A percentile compares a stretch with the other conserved stretches of the same genome.
Conservation (phyloP, 192 early-diverging fungal species). For the Coemansia sp. region DNA sequence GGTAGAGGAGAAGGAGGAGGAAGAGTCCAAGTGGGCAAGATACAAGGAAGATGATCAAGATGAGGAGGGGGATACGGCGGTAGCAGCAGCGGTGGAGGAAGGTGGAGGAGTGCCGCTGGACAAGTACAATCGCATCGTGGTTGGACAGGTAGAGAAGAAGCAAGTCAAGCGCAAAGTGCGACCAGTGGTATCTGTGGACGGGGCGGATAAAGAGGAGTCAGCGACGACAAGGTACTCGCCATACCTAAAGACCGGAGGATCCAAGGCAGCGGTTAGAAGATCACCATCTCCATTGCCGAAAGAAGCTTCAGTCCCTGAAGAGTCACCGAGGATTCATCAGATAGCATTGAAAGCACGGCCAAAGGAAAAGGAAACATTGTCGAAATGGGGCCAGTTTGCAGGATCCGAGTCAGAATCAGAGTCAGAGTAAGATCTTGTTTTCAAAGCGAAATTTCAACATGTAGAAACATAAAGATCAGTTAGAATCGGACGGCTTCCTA, state of each 20-base stretch:
- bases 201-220: not conserved
- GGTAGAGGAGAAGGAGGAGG: no score
- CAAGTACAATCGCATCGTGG: slow-evolving; percentile 16
- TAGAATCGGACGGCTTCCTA: not conserved
- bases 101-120: slow-evolving; percentile 6
- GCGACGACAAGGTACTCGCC: not conserved
- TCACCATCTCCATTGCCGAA: not conserved
- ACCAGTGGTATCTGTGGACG: not conserved
- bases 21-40: slow-evolving; percentile 27
- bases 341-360: not conserved
- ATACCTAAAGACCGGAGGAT: not conserved
- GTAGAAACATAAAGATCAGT: not conserved
- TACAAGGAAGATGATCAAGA: not conserved
- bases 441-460: no score
- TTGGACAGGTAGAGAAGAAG: slow-evolving; percentile 8
- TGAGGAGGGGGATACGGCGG: not conserved
- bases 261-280: not conserved
- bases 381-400: not conserved
- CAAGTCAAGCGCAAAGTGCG: not conserved
- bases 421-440: no score
- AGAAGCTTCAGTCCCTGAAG: no score
- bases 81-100: slow-evolving; percentile 1
- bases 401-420: not conserved
- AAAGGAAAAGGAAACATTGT: not conserved
- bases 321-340: no score